phyloP scores from a whole-genome alignment of 169 alveolate species.

The Plasmodium cynomolgi region DNA sequence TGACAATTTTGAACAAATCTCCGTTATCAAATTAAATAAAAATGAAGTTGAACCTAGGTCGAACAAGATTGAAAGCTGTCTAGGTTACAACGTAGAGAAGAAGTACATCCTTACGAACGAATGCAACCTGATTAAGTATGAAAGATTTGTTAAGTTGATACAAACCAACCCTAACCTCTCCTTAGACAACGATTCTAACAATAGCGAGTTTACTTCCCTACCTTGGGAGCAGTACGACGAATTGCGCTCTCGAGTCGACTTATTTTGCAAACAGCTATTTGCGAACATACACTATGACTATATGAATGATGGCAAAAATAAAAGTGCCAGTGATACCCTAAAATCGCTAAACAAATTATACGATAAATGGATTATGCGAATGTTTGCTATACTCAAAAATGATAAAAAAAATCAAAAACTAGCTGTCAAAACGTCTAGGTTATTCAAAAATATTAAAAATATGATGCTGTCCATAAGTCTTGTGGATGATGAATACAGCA shows the following conservation, averaged over 20 bases:
- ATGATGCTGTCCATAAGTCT: slow-evolving; percentile 56
- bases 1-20: slow-evolving; percentile 69
- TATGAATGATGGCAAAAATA: slow-evolving; percentile 74
- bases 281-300: slow-evolving; percentile 61
- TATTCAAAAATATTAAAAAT: slow-evolving; percentile 72
- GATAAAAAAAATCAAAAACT: slow-evolving; percentile 69
- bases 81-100: slow-evolving; percentile 75
- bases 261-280: slow-evolving; percentile 69
- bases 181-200: slow-evolving; percentile 31
- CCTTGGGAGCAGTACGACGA: slow-evolving; percentile 77
- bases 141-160: slow-evolving; percentile 55
- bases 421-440: slow-evolving; percentile 68
- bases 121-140: slow-evolving; percentile 69
- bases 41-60: slow-evolving; percentile 74
- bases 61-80: slow-evolving; percentile 73
- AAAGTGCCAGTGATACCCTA: slow-evolving; percentile 57
- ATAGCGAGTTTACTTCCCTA: slow-evolving; percentile 12
- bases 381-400: slow-evolving; percentile 75
- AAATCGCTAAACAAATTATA: slow-evolving; percentile 53
- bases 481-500: slow-evolving; percentile 74
- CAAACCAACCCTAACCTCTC: slow-evolving; percentile 62
- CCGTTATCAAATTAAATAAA: slow-evolving; percentile 67
- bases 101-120: slow-evolving; percentile 59
- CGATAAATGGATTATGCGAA: slow-evolving; percentile 76
- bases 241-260: slow-evolving; percentile 59